A percentile compares a stretch with the other conserved stretches of the same genome.
phyloP scores from a whole-genome alignment of 345 rosid species.

The Excoecaria cochinchinensis region DNA sequence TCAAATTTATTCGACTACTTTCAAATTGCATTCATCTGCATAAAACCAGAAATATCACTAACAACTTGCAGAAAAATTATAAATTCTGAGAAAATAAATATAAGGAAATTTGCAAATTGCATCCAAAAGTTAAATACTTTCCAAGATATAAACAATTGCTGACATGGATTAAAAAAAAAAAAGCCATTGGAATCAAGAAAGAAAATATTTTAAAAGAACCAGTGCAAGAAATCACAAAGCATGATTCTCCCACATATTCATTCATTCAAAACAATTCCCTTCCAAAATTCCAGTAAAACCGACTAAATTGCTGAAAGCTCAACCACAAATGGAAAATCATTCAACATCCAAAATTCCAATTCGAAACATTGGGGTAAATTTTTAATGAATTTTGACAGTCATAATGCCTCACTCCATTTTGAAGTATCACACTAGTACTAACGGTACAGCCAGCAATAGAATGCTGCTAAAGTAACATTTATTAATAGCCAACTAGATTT shows the following conservation, averaged over 20 bases:
- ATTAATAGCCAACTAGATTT: background rate
- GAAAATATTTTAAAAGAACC: too few species aligned
- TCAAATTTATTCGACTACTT: conserved; percentile 31
- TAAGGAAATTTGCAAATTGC: background rate
- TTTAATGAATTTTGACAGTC: background rate
- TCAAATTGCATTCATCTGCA: conserved; percentile 37
- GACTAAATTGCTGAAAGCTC: too few species aligned
- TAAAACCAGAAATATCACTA: conserved; percentile 9
- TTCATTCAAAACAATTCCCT: too few species aligned
- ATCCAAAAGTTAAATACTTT: background rate
- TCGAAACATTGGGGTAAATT: too few species aligned
- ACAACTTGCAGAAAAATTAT: background rate
- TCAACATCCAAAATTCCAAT: background rate
- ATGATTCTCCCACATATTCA: too few species aligned
- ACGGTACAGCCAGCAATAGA: background rate
- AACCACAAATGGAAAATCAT: background rate
- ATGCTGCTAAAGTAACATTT: background rate
- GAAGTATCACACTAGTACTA: background rate
- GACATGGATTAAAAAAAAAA: background rate
- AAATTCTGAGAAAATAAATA: too few species aligned
- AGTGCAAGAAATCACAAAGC: too few species aligned
- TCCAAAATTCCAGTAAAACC: too few species aligned
- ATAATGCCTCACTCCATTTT: background rate
- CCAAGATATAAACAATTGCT: background rate
- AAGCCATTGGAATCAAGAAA: too few species aligned